These are phyloP conservation scores for Larix kaempferi DNA, from an alignment of 75 land plant genomes.

Conservation along the genomic window DNA sequence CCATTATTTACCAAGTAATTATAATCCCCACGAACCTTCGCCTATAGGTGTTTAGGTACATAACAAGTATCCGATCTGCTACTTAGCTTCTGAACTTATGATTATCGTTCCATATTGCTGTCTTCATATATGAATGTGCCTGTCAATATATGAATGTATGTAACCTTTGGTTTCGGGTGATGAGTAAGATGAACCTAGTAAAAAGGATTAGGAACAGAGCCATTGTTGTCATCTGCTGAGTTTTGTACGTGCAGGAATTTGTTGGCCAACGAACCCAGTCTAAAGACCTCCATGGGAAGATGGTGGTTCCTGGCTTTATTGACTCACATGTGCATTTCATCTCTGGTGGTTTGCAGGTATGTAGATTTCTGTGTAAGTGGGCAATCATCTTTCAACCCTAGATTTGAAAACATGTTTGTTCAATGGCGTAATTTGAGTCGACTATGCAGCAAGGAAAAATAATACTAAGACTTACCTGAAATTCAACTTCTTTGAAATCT, in stretches of 20 bases:
- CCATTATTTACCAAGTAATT: too few species aligned
- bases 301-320: conserved; percentile 89
- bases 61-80: background rate
- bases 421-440: too few species aligned
- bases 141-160: conserved; percentile 3
- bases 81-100: background rate
- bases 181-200: background rate
- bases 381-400: too few species aligned
- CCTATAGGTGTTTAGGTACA: too few species aligned
- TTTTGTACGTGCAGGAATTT: conserved; percentile 43
- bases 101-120: background rate
- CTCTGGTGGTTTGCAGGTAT: conserved; percentile 80
- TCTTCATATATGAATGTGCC: background rate
- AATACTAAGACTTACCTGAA: too few species aligned
- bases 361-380: too few species aligned
- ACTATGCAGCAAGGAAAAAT: too few species aligned
- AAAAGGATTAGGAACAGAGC: background rate
- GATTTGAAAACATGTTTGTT: too few species aligned
- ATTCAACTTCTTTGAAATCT: too few species aligned
- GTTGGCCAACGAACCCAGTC: conserved; percentile 42
- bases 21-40: too few species aligned
- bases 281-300: conserved; percentile 65
- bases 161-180: background rate
- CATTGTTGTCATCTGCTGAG: background rate
- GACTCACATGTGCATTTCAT: conserved; percentile 91